phyloP scores from a whole-genome alignment of 352 stramenopile species.

The Elongisporangium senticosum region DNA sequence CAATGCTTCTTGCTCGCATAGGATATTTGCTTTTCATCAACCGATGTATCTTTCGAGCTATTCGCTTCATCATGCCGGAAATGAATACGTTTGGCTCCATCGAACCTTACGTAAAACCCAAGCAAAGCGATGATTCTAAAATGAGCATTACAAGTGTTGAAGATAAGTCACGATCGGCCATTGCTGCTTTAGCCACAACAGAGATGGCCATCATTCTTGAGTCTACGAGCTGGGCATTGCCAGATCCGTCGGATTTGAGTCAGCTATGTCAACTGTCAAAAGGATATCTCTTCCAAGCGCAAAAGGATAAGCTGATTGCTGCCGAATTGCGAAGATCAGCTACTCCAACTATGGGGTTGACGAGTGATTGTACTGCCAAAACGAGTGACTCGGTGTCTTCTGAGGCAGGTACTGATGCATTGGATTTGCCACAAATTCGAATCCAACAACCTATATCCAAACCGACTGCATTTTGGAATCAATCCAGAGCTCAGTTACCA shows the following conservation, averaged over 20 bases:
- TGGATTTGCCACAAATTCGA: background rate
- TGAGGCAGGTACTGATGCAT: background rate
- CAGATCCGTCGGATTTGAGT: constrained; percentile 17
- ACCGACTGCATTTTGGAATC: background rate
- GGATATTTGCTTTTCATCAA: constrained; percentile 41
- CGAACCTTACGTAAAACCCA: background rate
- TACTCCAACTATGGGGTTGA: constrained; percentile 3
- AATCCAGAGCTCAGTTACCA: background rate
- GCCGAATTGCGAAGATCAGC: constrained; percentile 21
- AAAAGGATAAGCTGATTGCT: constrained; percentile 32
- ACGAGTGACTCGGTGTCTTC: background rate
- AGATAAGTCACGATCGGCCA: background rate
- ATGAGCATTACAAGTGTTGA: background rate
- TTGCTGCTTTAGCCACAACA: background rate
- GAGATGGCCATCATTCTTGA: constrained; percentile 19
- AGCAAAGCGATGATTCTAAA: background rate
- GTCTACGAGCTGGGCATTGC: constrained; percentile 15
- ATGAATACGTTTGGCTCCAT: background rate
- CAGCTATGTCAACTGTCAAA: constrained; percentile 8
- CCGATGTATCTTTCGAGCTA: constrained; percentile 26
- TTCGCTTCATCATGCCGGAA: constrained; percentile 27
- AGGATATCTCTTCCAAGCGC: constrained; percentile 25
- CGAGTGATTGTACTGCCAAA: background rate
- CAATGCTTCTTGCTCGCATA: constrained; percentile 20
- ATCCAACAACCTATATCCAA: background rate